Evolutionary conservation across 768 basidiomycete species (phyloP), one percentile per base, ranked within the genome.

Genomic region (Tricholoma flavovirens): DNA sequence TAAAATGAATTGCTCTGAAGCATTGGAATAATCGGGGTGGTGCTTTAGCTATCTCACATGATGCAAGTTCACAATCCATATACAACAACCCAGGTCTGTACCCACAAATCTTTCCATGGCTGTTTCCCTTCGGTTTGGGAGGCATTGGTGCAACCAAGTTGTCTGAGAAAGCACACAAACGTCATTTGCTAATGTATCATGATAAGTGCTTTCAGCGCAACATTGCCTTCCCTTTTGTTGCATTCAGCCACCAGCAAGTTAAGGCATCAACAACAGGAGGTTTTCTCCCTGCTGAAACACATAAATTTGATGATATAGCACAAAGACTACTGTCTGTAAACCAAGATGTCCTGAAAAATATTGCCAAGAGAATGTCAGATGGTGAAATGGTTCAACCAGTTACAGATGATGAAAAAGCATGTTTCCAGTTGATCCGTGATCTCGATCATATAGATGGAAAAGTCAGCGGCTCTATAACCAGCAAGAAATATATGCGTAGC

Each of bases 171-270:
- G 35, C 4, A 12, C 68, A 71, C 48, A 69, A 69, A 22, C 49
- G 51, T 21, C 40, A 61, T 2, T 49, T 70, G 1, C 54, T 76
- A 1, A 63, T 70, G 67, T 74, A 74, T 52, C 58, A 67, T 57
- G 73, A 76, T 48, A 71, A 70, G 22, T 22, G 67, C 57, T 1
- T 72, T 69, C 56, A 75, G 67, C 51, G 12, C 3, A 12, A 35
- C 12, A 14, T 35, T 35, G 35, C 35, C 35, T 35, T 35, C 35
- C 35, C 35, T 35, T n/a, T 35, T 35, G 35, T 35, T 35, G 35
- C 35, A 35, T 35, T 35, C 35, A 35, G 35, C 35, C 69, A 71
- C 33, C 60, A 65, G 40, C 73, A 71, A 56, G 64, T 73, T 2
- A 67, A 66, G 48, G n/a, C 35, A 3, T 59, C 56, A 7, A 46